These are phyloP conservation scores for Melanopsichium pennsylvanicum DNA, from an alignment of 1,284 basidiomycete species.

Conservation along the genomic window DNA sequence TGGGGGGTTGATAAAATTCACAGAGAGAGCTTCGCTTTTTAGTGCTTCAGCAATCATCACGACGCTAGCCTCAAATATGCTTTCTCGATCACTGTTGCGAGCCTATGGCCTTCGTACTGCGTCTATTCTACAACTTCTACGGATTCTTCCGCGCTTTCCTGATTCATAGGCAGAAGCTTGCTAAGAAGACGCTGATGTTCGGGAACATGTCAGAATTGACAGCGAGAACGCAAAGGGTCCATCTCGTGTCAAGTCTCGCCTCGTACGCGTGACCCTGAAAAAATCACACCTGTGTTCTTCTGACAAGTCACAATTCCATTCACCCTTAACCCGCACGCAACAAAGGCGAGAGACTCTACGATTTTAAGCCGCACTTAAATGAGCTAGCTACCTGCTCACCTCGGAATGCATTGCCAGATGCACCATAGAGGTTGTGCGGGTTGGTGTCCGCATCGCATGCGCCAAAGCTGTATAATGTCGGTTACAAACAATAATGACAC, in stretches of 20 bases:
- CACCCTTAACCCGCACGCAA: background rate
- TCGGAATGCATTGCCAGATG: too few species aligned
- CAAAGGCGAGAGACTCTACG: too few species aligned
- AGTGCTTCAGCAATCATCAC: too few species aligned
- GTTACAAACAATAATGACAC: conserved; percentile 6
- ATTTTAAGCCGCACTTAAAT: background rate
- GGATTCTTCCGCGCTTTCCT: too few species aligned
- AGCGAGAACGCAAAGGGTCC: conserved; percentile 5
- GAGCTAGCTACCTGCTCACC: too few species aligned
- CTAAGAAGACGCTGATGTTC: too few species aligned
- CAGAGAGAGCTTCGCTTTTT: conserved; percentile 33
- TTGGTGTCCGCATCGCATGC: background rate
- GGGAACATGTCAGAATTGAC: too few species aligned
- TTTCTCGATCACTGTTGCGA: too few species aligned
- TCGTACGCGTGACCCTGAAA: background rate
- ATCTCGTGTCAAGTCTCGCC: conserved; percentile 12
- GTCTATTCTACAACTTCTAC: too few species aligned
- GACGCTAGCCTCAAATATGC: too few species aligned
- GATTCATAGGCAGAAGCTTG: too few species aligned
- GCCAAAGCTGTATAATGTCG: background rate
- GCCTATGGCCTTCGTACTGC: too few species aligned
- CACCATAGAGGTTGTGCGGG: background rate
- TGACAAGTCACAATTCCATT: conserved; percentile 3
- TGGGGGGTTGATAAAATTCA: conserved; percentile 13
- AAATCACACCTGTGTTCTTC: background rate